phyloP scores from a whole-genome alignment of 305 asterid genomes.

The Fraxinus albicans region DNA sequence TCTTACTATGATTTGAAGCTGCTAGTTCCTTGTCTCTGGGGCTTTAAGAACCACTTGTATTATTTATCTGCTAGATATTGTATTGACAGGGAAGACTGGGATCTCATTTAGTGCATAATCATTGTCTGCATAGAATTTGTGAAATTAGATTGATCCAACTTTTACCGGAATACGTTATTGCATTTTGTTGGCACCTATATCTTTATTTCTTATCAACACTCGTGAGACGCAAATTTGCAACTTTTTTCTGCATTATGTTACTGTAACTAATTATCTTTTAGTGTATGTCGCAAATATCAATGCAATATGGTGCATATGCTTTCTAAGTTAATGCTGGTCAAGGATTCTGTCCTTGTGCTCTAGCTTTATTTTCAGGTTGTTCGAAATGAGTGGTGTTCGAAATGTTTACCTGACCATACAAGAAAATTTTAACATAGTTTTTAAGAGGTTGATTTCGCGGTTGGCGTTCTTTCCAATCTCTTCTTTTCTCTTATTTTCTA shows the following conservation, averaged over 20 bases:
- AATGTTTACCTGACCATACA: neutral
- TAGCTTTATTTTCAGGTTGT: neutral
- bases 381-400: neutral
- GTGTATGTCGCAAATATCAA: neutral
- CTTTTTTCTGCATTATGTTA: neutral
- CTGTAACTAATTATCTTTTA: neutral
- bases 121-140: neutral
- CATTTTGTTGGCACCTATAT: neutral
- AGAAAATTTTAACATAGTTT: neutral
- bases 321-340: neutral
- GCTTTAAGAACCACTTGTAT: neutral
- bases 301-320: neutral
- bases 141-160: slow-evolving; percentile 1
- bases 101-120: neutral
- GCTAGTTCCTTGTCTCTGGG: neutral
- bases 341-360: neutral
- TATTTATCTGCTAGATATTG: neutral
- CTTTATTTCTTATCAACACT: neutral
- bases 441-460: neutral
- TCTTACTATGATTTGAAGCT: neutral
- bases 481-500: neutral
- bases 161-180: neutral
- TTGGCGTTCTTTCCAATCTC: neutral
- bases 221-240: neutral
- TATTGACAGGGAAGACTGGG: neutral